Evolutionary conservation across 108 stramenopile genomes (phyloP).

Genomic region (Pseudonitzschia delicatissima): DNA sequence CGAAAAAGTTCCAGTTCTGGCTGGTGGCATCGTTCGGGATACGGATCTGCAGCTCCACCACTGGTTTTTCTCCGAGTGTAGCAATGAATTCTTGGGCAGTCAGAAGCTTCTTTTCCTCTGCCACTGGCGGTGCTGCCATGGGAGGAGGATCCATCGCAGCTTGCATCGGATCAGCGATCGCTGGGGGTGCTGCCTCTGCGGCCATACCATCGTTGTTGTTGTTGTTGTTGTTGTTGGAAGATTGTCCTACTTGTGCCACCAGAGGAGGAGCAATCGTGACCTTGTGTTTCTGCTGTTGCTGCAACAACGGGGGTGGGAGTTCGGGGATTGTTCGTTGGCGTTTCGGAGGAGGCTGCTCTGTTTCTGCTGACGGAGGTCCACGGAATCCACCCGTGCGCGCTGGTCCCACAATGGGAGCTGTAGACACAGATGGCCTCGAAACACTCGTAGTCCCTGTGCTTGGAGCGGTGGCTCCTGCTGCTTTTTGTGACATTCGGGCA

Average conservation of each 20-base stretch:
- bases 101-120: conserved; percentile 20
- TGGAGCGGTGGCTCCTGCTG: not conserved
- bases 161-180: not conserved
- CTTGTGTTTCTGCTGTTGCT: not conserved
- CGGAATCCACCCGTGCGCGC: not conserved
- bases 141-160: not conserved
- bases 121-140: not conserved
- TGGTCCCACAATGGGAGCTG: not conserved
- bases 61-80: conserved; percentile 44
- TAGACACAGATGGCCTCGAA: not conserved
- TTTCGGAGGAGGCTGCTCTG: not conserved
- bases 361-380: no score
- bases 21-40: conserved; percentile 72
- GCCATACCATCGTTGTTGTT: not conserved
- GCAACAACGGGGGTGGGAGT: not conserved
- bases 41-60: conserved; percentile 59
- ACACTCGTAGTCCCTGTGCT: not conserved
- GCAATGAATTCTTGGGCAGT: conserved; percentile 66
- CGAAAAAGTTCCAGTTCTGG: conserved; percentile 80
- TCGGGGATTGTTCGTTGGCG: not conserved
- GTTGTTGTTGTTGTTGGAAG: not conserved
- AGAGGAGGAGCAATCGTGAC: conserved; percentile 1
- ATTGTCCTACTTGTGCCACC: not conserved
- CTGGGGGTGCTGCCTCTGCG: not conserved
- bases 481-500: conserved; percentile 35